Evolutionary conservation across 352 stramenopile species (phyloP), one percentile per base, ranked within the genome.

Genomic region (Globisporangium paroecandrum): DNA sequence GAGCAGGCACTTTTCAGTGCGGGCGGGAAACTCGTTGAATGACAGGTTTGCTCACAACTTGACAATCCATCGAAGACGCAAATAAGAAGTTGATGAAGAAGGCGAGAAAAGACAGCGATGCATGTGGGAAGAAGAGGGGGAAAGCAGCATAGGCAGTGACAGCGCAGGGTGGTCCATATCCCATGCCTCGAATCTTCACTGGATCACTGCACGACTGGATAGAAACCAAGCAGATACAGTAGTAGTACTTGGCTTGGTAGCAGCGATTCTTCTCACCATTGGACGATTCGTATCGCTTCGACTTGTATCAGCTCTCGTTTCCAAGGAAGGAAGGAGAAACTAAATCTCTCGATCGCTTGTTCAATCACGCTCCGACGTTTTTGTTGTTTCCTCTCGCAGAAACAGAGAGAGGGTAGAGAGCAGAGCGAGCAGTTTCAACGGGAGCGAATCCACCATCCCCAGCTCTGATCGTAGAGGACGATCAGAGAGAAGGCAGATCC

Each of bases 11-110:
- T 8, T 51, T 49, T 51, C 18, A n/a, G 5, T 51, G 43, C 18
- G 18, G 6, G 18, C 22, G 43, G 60, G 6, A 3, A 57, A 65
- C 5, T 56, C n/a, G 46, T 34, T 27, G 27, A 57, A 57, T 46
- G 59, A 4, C 12, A 29, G 59, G 1, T 12, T 22, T 8, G 25
- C 20, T 25, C 36, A 57, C 9, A 54, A 57, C 10, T 22, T 54
- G 9, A 0, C 15, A 20, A 54, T 10, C 59, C 3, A 1, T 25
- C 60, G 10, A 24, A 18, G 22, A 29, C 32, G 12, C 60, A 32
- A 65, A 65, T 65, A 65, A 65, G 60, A 65, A 56, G 41, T 36
- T 46, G 38, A 46, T 15, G 36, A 15, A 7, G 13, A 18, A 41
- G 46, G 32, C 27, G 20, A 58, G 22, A 65, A 55, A 58, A 32